phyloP scores from a whole-genome alignment of 75 land plant species.

The Pinus albicaulis region DNA sequence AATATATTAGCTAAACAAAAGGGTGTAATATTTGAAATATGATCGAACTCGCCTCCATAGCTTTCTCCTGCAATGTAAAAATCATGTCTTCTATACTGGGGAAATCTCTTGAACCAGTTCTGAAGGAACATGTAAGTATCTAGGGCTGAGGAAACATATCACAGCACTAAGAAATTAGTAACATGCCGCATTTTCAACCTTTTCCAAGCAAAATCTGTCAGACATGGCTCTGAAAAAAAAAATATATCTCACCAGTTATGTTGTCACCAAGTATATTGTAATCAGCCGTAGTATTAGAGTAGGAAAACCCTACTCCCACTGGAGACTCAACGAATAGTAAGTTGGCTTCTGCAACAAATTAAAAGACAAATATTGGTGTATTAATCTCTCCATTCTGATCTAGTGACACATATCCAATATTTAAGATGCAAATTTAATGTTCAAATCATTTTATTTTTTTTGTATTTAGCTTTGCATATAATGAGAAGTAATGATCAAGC shows the following conservation, averaged over 20 bases:
- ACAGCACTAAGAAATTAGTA: neutral
- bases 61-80: slow-evolving; percentile 91
- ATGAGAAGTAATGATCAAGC: too few species aligned
- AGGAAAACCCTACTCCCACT: slow-evolving; percentile 7
- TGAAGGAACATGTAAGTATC: slow-evolving; percentile 63
- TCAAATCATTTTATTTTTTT: too few species aligned
- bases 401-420: neutral
- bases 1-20: neutral
- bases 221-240: neutral
- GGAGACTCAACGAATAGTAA: slow-evolving; percentile 1
- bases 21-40: neutral
- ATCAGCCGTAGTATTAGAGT: neutral
- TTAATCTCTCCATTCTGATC: neutral
- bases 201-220: neutral
- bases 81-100: slow-evolving; percentile 59
- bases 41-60: slow-evolving; percentile 61
- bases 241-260: neutral
- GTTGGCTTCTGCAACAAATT: neutral
- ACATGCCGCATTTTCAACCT: neutral
- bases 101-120: slow-evolving; percentile 71
- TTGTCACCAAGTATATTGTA: neutral
- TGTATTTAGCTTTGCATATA: too few species aligned
- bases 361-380: neutral
- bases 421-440: too few species aligned
- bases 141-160: slow-evolving; percentile 33